Percentiles rank a stretch among this genome's conserved stretches.
Evolutionary conservation across 1,284 basidiomycete species (phyloP).

Genomic region (Cutaneotrichosporon arboriforme): DNA sequence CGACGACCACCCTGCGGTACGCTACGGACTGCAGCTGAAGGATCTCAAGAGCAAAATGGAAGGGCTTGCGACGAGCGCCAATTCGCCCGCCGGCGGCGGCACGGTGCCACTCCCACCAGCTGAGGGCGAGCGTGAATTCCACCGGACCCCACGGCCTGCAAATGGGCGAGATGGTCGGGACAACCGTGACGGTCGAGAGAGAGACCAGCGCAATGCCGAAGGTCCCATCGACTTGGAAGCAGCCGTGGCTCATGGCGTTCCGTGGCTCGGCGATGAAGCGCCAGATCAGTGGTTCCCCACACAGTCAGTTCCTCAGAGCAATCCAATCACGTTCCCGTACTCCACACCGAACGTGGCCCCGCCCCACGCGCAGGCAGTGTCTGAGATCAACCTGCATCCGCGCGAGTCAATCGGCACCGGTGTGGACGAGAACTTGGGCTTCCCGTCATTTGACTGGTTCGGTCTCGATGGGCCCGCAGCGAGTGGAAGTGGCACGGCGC

Average conservation of each 20-base stretch:
- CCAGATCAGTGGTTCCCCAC: conserved; percentile 1
- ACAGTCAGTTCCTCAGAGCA: not conserved
- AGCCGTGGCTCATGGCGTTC: not conserved
- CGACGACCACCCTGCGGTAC: conserved; percentile 40
- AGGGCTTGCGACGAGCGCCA: conserved; percentile 26
- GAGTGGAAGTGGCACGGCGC: not conserved
- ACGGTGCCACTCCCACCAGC: conserved; percentile 24
- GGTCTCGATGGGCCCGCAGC: not conserved
- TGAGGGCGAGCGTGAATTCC: not conserved
- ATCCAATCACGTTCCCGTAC: conserved; percentile 21
- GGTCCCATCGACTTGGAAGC: not conserved
- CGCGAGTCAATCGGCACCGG: conserved; percentile 1
- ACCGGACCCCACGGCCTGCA: not conserved
- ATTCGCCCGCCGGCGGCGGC: conserved; percentile 30
- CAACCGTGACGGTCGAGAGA: not conserved
- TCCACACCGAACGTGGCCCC: conserved; percentile 19
- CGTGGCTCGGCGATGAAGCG: not conserved
- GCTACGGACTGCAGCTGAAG: conserved; percentile 41
- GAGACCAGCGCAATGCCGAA: not conserved
- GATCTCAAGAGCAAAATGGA: conserved; percentile 33
- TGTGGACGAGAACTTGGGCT: conserved; percentile 27
- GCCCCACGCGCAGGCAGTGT: conserved; percentile 32
- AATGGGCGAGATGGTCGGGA: not conserved
- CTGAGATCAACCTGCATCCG: conserved; percentile 17
- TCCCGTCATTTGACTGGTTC: conserved; percentile 41